Conservation (phyloP, 805 yeast genomes). For the Naumovozyma baii region DNA sequence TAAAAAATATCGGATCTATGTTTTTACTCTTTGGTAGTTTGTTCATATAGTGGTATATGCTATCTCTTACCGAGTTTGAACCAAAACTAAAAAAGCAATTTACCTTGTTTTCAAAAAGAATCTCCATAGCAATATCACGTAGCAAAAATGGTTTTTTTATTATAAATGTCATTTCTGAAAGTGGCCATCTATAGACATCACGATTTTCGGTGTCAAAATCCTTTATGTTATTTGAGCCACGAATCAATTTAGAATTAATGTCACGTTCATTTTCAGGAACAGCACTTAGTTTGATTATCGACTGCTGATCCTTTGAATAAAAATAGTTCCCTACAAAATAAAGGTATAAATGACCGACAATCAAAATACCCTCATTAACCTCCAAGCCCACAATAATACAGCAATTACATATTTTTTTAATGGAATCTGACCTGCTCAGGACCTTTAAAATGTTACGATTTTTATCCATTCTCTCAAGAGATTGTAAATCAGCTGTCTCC, state of each 20-base stretch:
- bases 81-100: constrained; percentile 59
- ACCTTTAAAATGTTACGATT: constrained; percentile 67
- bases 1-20: constrained; percentile 45
- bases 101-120: constrained; percentile 65
- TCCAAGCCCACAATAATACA: constrained; percentile 70
- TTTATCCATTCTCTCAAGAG: constrained; percentile 44
- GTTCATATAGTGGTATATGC: constrained; percentile 41
- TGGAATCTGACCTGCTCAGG: constrained; percentile 58
- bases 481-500: constrained; percentile 24
- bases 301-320: constrained; percentile 36
- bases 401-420: constrained; percentile 64
- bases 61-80: constrained; percentile 45
- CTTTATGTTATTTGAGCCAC: constrained; percentile 34
- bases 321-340: constrained; percentile 65
- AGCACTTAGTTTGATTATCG: constrained; percentile 55
- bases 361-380: constrained; percentile 64
- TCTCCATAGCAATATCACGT: constrained; percentile 72
- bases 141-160: constrained; percentile 68
- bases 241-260: constrained; percentile 55
- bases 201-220: constrained; percentile 12
- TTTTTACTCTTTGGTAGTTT: constrained; percentile 40
- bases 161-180: constrained; percentile 49
- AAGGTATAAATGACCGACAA: constrained; percentile 53
- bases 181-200: constrained; percentile 48
- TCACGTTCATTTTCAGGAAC: constrained; percentile 57